Evolutionary conservation across 2,329 filamentous ascomycete genomes (phyloP), one percentile per base, ranked within the genome.

Genomic region (Biscogniauxia sp.): DNA sequence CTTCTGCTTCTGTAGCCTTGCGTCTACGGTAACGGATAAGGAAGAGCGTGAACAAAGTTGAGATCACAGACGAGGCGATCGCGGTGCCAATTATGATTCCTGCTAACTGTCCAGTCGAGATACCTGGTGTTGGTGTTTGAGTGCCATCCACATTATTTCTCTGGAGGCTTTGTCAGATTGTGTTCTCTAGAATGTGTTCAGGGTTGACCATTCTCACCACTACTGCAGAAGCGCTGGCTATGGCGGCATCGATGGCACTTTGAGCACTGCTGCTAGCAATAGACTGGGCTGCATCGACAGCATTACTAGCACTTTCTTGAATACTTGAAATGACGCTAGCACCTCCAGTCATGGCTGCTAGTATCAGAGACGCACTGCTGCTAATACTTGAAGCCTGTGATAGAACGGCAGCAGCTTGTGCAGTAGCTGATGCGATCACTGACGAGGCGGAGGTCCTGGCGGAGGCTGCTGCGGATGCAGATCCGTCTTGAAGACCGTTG

Each of bases 21-120:
- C 54, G 56, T 54, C 55, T 59, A 26, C 65, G 62, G 20, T 64
- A 61, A n/a, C 61, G 57, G 25, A 65, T 28, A 23, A 66, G 41
- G 50, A 64, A 54, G 8, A 62, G 41, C 17, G 60, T 64, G 9
- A 53, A 25, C 6, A 65, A 55, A 20, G 58, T 55, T 41, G 63
- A 65, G 8, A 54, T 52, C 8, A 64, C 17, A 37, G 59, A 60
- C 11, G 65, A 66, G 17, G 50, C 23, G 11, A 66, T 17, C 23
- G 64, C 61, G 20, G 61, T 57, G 5, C 57, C 63, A 4, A 65
- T 32, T 2, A 66, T 20, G 49, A 66, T 64, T 13, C 63, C 65
- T 26, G 57, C 65, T 8, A 66, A 55, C 32, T 66, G 59, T 9
- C 60, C 61, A 15, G 56, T 19, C 49, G 57, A 23, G 7, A 66